Evolutionary conservation across 495 filamentous ascomycete species (phyloP).

Genomic region (Thermothielavioides terrestris): DNA sequence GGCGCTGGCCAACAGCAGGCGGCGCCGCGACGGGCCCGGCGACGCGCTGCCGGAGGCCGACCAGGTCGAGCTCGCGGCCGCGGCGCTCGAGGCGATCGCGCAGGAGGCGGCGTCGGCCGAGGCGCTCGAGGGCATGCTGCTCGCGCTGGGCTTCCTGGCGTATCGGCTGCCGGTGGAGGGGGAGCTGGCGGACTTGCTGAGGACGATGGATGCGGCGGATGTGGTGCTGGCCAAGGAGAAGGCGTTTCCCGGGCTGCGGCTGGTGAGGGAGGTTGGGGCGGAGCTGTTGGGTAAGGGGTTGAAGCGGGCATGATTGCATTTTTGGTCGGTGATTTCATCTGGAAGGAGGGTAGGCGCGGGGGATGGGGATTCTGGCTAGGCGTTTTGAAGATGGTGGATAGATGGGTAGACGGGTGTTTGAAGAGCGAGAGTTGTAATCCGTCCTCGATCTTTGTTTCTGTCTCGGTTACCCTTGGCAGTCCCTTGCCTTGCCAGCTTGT

Average conservation of each 20-base stretch:
- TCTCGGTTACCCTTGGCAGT: too few species aligned
- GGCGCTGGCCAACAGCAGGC: slow-evolving; percentile 56
- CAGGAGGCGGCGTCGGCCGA: slow-evolving; percentile 60
- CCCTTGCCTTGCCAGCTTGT: too few species aligned
- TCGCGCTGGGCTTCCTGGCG: slow-evolving; percentile 62
- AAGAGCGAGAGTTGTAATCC: too few species aligned
- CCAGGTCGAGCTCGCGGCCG: slow-evolving; percentile 71
- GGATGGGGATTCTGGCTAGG: neutral
- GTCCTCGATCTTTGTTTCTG: too few species aligned
- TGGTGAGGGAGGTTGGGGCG: slow-evolving; percentile 43
- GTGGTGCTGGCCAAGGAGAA: slow-evolving; percentile 48
- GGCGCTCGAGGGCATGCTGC: slow-evolving; percentile 59
- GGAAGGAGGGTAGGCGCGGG: too few species aligned
- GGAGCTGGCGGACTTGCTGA: slow-evolving; percentile 65
- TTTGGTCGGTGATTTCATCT: neutral
- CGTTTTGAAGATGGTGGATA: too few species aligned
- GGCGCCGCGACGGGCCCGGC: slow-evolving; percentile 46
- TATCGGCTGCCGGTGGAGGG: slow-evolving; percentile 62
- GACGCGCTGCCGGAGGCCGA: slow-evolving; percentile 57
- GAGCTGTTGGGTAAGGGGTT: slow-evolving; percentile 37
- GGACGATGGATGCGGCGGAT: slow-evolving; percentile 57
- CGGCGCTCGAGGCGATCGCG: slow-evolving; percentile 64
- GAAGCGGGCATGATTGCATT: slow-evolving; percentile 10
- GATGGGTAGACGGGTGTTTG: too few species aligned
- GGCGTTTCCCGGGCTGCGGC: slow-evolving; percentile 41